Evolutionary conservation across 2,329 filamentous ascomycete species (phyloP), one percentile per base, ranked within the genome.

Genomic region (Gnomoniopsis sp.): DNA sequence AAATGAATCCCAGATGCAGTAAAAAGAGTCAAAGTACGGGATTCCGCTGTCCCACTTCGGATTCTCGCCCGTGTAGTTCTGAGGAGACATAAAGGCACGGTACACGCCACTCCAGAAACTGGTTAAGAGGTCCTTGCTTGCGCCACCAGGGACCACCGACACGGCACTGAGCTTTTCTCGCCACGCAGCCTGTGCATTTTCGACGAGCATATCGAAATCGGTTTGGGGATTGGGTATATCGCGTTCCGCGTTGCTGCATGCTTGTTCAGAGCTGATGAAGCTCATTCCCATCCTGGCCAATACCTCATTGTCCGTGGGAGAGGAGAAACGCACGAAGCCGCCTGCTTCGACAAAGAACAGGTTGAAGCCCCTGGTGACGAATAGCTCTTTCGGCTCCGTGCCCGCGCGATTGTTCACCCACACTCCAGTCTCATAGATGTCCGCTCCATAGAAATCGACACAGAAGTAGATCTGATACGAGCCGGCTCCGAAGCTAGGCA

Each of bases 41-140:
- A 87, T 82, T 0, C 77, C 75, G 23, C 80, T 85, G 38, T 82
- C 68, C 85, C 85, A 88, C 0, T 82, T 69, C 3, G 82, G 82
- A 49, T 88, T 88, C 66, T 88, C 85, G 0, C 82, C 83, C 0
- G 86, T 88, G 64, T 88, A 88, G 65, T 88, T 85, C 65, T 88
- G 85, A 1, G 85, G 85, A 33, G 80, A 84, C 60, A 88, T 84
- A 78, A 87, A 81, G 1, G 78, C 73, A 22, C 85, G 76, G 63
- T 88, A 88, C 6, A 82, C 70, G 1, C 84, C 84, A 58, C 82
- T 86, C 82, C 83, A 88, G 65, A 88, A 87, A 6, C 79, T 78
- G 8, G 70, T 81, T 63, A 84, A 78, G 0, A 88, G 65, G 3
- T 76, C 72, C 38, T 77, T 77, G 12, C 79, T 82, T 2, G 78